A percentile compares a stretch with the other conserved stretches of the same genome.
Conservation (phyloP, 2,329 filamentous ascomycete genomes). For the Aspergillus brasiliensis region DNA sequence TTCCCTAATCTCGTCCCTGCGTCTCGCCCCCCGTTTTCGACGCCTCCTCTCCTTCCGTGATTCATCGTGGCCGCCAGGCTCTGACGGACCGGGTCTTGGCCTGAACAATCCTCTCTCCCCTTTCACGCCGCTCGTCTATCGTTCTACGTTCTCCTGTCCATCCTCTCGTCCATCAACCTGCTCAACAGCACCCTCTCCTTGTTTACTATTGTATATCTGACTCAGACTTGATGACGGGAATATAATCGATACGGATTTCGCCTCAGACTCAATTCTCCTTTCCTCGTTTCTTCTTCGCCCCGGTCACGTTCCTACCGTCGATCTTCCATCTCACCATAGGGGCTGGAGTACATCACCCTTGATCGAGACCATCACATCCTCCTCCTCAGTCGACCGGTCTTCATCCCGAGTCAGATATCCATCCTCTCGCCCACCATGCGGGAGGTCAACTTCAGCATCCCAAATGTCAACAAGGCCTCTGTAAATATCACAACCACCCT, state of each 20-base stretch:
- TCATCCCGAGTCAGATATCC: not conserved
- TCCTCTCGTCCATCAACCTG: not conserved
- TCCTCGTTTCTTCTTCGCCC: constrained; percentile 6
- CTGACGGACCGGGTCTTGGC: constrained; percentile 24
- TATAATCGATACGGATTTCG: constrained; percentile 12
- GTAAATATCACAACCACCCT: constrained; percentile 98
- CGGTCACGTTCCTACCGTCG: constrained; percentile 13
- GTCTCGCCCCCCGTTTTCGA: not conserved
- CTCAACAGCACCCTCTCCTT: constrained; percentile 2
- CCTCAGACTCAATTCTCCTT: not conserved
- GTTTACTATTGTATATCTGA: constrained; percentile 10
- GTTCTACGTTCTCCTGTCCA: constrained; percentile 15
- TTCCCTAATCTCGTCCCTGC: not conserved
- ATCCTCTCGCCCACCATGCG: constrained; percentile 70
- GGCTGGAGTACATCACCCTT: not conserved
- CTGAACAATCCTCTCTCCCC: constrained; percentile 17
- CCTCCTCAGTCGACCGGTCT: constrained; percentile 5
- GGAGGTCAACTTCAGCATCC: constrained; percentile 99
- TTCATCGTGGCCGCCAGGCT: constrained; percentile 16
- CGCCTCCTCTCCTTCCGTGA: constrained; percentile 12
- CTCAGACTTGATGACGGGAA: constrained; percentile 14
- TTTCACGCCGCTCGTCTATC: constrained; percentile 20
- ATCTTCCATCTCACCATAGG: constrained; percentile 12
- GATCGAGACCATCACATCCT: constrained; percentile 9
- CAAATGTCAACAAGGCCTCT: constrained; percentile 98